phyloP scores from a whole-genome alignment of 495 filamentous ascomycete species.

The Aspergillus steynii region DNA sequence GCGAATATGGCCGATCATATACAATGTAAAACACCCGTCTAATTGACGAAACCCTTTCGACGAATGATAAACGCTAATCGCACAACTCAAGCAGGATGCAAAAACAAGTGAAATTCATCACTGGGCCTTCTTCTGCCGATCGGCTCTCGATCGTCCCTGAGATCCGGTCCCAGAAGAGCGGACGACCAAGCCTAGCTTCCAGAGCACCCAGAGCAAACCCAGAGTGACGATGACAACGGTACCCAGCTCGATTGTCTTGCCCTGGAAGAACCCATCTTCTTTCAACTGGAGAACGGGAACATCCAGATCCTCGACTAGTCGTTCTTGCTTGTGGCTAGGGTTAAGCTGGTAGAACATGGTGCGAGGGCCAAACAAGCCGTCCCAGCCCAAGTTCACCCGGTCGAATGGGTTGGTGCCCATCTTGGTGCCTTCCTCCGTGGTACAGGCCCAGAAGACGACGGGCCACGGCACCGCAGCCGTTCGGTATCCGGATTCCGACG shows the following conservation, averaged over 20 bases:
- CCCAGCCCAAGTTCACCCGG: conserved; percentile 78
- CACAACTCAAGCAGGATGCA: background rate
- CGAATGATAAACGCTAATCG: background rate
- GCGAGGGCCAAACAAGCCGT: conserved; percentile 73
- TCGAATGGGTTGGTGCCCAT: conserved; percentile 87
- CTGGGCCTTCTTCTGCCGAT: conserved; percentile 39
- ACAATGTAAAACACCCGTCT: background rate
- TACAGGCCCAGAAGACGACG: conserved; percentile 91
- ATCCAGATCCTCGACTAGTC: conserved; percentile 58
- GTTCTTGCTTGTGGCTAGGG: conserved; percentile 44
- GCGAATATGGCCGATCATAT: background rate
- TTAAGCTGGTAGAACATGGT: conserved; percentile 87
- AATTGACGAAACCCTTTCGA: background rate
- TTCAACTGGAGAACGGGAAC: conserved; percentile 70
- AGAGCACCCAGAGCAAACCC: conserved; percentile 76
- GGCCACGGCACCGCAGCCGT: conserved; percentile 63
- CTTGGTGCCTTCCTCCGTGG: conserved; percentile 67
- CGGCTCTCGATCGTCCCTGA: conserved; percentile 10
- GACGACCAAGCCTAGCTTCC: conserved; percentile 56
- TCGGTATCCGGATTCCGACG: conserved; percentile 52
- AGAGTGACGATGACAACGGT: conserved; percentile 68
- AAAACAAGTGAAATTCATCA: conserved; percentile 13
- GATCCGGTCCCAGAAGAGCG: conserved; percentile 23
- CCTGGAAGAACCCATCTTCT: conserved; percentile 47
- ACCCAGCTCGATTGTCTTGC: conserved; percentile 64